Percentiles rank a stretch among this genome's conserved stretches.
Conservation (phyloP, 306 rosid species). For the Vicia sativa region DNA sequence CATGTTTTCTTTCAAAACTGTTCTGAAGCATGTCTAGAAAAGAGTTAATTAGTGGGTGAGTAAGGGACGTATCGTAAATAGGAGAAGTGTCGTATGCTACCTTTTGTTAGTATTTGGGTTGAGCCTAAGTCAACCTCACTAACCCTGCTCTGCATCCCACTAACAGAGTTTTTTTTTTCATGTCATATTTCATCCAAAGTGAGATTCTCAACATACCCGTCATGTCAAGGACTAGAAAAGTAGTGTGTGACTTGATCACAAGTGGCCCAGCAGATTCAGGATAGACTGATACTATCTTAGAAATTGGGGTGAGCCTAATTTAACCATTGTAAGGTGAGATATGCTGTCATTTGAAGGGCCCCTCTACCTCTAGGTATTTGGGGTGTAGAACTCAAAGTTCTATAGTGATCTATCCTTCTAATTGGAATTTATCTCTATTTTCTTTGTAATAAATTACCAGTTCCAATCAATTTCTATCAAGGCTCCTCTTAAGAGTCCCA, state of each 20-base stretch:
- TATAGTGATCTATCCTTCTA: background rate
- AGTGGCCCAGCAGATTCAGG: background rate
- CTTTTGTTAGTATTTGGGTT: no score
- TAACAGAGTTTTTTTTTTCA: background rate
- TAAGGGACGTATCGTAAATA: no score
- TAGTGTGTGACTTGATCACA: background rate
- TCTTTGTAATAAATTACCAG: background rate
- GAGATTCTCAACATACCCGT: background rate
- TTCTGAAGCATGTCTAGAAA: background rate
- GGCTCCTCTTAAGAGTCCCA: no score
- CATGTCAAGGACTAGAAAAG: background rate
- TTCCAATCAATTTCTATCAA: constrained; percentile 3
- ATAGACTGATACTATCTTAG: background rate
- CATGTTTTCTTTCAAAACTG: background rate
- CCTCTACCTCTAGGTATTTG: background rate
- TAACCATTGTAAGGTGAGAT: background rate
- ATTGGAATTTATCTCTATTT: background rate
- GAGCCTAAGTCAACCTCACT: background rate
- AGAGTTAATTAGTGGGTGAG: background rate
- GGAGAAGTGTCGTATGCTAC: no score
- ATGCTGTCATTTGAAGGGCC: background rate
- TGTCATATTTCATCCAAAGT: background rate
- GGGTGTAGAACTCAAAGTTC: background rate
- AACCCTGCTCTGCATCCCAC: background rate
- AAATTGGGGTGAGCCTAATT: background rate